Evolutionary conservation across 1,284 basidiomycete species (phyloP).

Genomic region (Ustilago cynodontis): DNA sequence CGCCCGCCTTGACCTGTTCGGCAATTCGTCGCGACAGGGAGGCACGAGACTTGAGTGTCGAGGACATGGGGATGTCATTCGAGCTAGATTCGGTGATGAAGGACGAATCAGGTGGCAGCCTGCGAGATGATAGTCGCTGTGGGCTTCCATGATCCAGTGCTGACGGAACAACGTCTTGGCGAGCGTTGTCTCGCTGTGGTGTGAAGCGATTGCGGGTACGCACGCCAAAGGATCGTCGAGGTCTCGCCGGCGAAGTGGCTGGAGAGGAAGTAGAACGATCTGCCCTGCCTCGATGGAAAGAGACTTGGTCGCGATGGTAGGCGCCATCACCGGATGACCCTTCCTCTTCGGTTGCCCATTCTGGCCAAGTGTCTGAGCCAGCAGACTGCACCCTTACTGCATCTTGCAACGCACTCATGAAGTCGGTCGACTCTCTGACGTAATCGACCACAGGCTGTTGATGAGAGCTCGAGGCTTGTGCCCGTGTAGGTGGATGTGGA

Average conservation of each 20-base stretch:
- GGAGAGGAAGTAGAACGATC: constrained; percentile 5
- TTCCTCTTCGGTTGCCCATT: constrained; percentile 50
- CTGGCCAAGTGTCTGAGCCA: constrained; percentile 20
- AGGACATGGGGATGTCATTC: constrained; percentile 47
- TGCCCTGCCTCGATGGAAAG: constrained; percentile 36
- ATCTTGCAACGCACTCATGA: constrained; percentile 46
- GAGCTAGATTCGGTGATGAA: constrained; percentile 36
- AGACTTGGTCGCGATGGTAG: background rate
- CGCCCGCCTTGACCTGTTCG: constrained; percentile 23
- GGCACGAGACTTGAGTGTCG: constrained; percentile 45
- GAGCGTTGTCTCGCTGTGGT: background rate
- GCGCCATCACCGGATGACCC: constrained; percentile 22
- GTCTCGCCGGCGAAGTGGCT: constrained; percentile 23
- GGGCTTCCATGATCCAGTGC: constrained; percentile 40
- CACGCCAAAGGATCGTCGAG: background rate
- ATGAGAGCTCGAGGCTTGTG: background rate
- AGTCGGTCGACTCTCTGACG: constrained; percentile 41
- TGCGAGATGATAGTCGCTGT: constrained; percentile 31
- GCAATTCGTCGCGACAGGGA: constrained; percentile 38
- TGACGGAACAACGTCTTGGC: constrained; percentile 25
- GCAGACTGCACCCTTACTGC: constrained; percentile 22
- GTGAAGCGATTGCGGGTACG: background rate
- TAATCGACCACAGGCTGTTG: constrained; percentile 42
- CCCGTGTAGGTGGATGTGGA: background rate
- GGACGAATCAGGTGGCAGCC: constrained; percentile 41